These are phyloP conservation scores for Euphorbia peplus DNA, from an alignment of 345 rosid species.

Conservation along the genomic window DNA sequence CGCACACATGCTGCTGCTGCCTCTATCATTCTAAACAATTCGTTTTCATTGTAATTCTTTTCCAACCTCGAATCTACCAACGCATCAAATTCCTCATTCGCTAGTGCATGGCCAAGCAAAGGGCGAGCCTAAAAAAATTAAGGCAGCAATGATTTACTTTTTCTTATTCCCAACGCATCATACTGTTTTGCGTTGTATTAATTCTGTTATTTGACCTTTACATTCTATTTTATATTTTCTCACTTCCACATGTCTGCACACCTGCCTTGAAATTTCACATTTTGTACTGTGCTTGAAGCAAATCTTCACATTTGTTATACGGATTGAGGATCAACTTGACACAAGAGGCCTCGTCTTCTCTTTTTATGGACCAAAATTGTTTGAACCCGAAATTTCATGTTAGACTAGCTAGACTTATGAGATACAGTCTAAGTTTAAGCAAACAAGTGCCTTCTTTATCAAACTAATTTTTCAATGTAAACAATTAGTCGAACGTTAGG, in stretches of 20 bases:
- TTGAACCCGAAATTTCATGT: too few species aligned
- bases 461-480: background rate
- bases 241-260: background rate
- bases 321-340: too few species aligned
- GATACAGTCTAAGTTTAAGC: background rate
- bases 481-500: background rate
- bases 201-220: background rate
- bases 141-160: background rate
- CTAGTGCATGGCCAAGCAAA: constrained; percentile 66
- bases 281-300: background rate
- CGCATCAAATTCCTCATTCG: constrained; percentile 50
- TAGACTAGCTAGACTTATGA: too few species aligned
- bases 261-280: background rate
- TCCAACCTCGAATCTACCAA: constrained; percentile 78
- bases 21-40: constrained; percentile 81
- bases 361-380: too few species aligned
- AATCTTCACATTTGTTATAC: background rate
- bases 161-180: background rate
- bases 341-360: too few species aligned
- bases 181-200: constrained; percentile 5
- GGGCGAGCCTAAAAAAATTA: constrained; percentile 74
- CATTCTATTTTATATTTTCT: background rate
- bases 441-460: background rate
- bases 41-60: constrained; percentile 52
- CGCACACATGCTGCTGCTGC: constrained; percentile 92